Base-by-base conservation (phyloP, 371 early-diverging fungal species). In the Mortierella sp. region DNA sequence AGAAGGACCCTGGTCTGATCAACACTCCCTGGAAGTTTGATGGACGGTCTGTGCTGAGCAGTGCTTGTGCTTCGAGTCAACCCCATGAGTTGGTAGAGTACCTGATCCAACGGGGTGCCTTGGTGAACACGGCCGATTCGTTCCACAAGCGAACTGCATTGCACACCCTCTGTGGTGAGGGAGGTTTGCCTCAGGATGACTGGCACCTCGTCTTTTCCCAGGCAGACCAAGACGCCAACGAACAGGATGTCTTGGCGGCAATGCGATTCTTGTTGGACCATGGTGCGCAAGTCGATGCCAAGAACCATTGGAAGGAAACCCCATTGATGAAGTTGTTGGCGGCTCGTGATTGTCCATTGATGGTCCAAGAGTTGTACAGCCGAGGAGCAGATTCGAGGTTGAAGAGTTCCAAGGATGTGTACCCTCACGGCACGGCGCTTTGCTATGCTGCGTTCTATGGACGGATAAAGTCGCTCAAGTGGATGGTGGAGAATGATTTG, bases 401-500 rank as follows among this genome's bases (percentile, higher is more conserved):
- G 18, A 69, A 66, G 66, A 75, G 75, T 44, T 75, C 75, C 55
- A 70, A 70, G 57, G 70, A 75, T 51, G 67, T 57, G 5, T 75
- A 75, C 60, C 75, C 75, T 4, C 75, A 75, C 26, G 75, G 75
- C 4, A 75, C 75, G 15, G 75, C 75, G 1, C 30, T 75, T 5
- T 51, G 62, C 57, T 75, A 75, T 51, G 75, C 75, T 4, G 75
- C 75, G n/a, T 75, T 51, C 56, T 70, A 65, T 63, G 75, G 75
- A 26, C 56, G 75, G 14, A 66, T 66, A 57, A 46, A 66, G 55
- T 75, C 75, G n/a, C 63, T 75, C 66, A 75, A 75, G 56, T 75
- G 75, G 75, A 75, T 75, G 70, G 53, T 75, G 9, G 75, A 75
- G 67, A 75, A 75, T 43, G 75, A 75, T n/a, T 25, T 75, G 70